Evolutionary conservation across 2,329 filamentous ascomycete genomes (phyloP), one percentile per base, ranked within the genome.

Genomic region (Calonectria multiphialidica): DNA sequence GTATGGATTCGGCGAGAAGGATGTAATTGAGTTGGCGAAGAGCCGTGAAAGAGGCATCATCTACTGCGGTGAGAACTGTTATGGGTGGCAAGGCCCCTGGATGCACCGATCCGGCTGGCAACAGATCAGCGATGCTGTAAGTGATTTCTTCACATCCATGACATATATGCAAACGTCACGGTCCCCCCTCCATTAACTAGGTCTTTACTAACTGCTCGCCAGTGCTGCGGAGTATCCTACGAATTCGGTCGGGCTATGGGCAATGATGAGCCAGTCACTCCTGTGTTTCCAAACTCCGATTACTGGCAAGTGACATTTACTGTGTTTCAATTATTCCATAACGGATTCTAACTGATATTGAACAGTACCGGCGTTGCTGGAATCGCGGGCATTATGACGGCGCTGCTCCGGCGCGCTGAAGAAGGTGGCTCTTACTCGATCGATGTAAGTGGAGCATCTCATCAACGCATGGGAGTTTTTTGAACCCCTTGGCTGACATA

Each of bases 51-150:
- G 55, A 16, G 66, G 71, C 2, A 66, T 73, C 25, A 82, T 90
- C 21, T 84, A 88, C 53, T 84, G 87, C 3, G 80, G 85, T 4
- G 88, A 89, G 80, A 89, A 90, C 74, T 89, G 87, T 76, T 90
- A 89, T 72, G 88, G 88, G 0, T 89, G 84, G 82, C 75, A 88
- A 62, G 88, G 88, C 0, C 85, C 86, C 0, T 87, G 85, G 85
- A 78, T 80, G 10, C 79, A 84, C 35, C 80, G 88, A 5, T 85
- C 82, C 44, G 88, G 88, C 1, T 90, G 88, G 88, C 88, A 90
- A 37, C 87, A 88, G 76, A 88, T 90, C 67, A 85, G 83, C 35
- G 87, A 90, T 76, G 85, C 86, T 3, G 81, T 83, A 69, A 76
- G 78, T 76, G 30, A 25, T 10, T 10, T 25, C 1, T 10, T 6